Conservation (phyloP, 2,329 filamentous ascomycete genomes). For the Coniochaeta prunicola region DNA sequence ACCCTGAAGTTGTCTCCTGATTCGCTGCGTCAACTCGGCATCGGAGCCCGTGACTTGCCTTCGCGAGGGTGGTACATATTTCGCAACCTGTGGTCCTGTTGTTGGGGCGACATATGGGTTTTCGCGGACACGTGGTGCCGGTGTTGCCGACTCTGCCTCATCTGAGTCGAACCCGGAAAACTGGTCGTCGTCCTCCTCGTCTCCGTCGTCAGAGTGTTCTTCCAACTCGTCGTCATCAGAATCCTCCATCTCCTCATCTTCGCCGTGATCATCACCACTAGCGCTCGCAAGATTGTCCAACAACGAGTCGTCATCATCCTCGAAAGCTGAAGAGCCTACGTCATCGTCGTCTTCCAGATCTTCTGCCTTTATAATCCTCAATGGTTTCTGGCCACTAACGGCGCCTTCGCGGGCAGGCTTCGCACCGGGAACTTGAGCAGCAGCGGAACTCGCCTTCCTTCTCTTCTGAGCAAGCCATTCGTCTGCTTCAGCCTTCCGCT, state of each 20-base stretch:
- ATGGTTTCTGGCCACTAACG: not conserved
- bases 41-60: slow-evolving; percentile 57
- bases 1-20: slow-evolving; percentile 78
- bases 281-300: slow-evolving; percentile 18
- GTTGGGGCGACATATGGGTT: slow-evolving; percentile 83
- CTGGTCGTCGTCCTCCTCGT: slow-evolving; percentile 20
- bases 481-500: slow-evolving; percentile 50
- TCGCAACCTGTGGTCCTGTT: slow-evolving; percentile 40
- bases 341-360: slow-evolving; percentile 12
- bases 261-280: slow-evolving; percentile 16
- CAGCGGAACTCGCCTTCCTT: slow-evolving; percentile 29
- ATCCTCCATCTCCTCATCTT: slow-evolving; percentile 15
- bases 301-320: slow-evolving; percentile 12
- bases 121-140: slow-evolving; percentile 53
- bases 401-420: slow-evolving; percentile 4
- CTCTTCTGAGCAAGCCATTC: slow-evolving; percentile 55
- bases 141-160: slow-evolving; percentile 18
- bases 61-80: slow-evolving; percentile 87
- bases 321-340: slow-evolving; percentile 7
- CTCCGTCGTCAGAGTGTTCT: slow-evolving; percentile 20
- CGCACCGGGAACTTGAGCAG: slow-evolving; percentile 4
- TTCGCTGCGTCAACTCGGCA: slow-evolving; percentile 57
- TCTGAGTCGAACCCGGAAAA: slow-evolving; percentile 33
- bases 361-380: not conserved
- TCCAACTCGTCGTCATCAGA: slow-evolving; percentile 25